Evolutionary conservation across 345 rosid genomes (phyloP), one percentile per base, ranked within the genome.

Genomic region (Noccaea caerulescens): DNA sequence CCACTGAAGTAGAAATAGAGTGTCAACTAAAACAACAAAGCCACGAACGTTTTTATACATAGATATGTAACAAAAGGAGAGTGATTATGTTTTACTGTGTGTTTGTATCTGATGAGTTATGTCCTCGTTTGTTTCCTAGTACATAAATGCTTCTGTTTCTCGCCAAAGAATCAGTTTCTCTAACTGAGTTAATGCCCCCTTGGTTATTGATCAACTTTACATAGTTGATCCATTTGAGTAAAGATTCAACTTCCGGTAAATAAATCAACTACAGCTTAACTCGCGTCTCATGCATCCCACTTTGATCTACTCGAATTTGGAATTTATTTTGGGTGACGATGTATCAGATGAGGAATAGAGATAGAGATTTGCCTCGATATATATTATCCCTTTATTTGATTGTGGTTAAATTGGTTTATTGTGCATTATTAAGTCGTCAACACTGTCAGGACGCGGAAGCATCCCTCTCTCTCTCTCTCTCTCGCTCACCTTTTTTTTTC

Each of bases 401-500:
- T 7, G 64, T 55, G 50, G 76, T 44, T 45, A 72, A 54, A 39
- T 30, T 60, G 52, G 60, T 41, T 61, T 33, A 27, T 56, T 65
- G 6, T 65, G 54, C 54, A 61, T 51, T 50, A 61, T 12, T 58
- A 73, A 58, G 4, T 58, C 45, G 72, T 58, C 66, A 66, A 39
- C 20, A 65, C 25, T 56, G 66, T 46, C 66, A 27, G 41, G 53
- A 73, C 72, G 60, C 77, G 62, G 47, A 66, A 66, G 71, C 23
- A 1, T 27, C 30, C 30, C 47, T 41, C 50, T 67, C 52, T 38
- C 52, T 43, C 43, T 10, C 63, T 63, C 58, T 72, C 59, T 60
- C n/a, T 39, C 59, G 6, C 23, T 61, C 34, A 7, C 6, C 13
- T 33, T 23, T 39, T 12, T 43, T 14, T 3, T 39, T 27, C 46